phyloP scores from a whole-genome alignment of 2,329 filamentous ascomycete genomes.

The Ascochyta viciae-villosae region DNA sequence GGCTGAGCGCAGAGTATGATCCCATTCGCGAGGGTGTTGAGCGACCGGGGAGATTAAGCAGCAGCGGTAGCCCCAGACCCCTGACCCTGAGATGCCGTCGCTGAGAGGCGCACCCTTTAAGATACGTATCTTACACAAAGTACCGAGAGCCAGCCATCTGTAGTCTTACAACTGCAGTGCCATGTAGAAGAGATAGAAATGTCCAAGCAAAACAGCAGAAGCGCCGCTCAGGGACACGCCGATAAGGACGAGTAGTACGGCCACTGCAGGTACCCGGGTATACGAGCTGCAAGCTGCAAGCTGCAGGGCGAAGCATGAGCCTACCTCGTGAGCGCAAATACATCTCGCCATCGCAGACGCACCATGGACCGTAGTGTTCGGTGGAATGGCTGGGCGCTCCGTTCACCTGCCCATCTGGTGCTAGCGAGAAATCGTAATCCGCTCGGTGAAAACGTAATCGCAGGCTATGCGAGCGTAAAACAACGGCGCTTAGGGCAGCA shows the following conservation, averaged over 20 bases:
- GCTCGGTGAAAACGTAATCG: slow-evolving; percentile 3
- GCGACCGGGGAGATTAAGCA: slow-evolving; percentile 15
- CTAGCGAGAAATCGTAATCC: slow-evolving; percentile 2
- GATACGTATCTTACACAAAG: not conserved
- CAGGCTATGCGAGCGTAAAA: not conserved
- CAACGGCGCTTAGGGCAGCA: slow-evolving; percentile 7
- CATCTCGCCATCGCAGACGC: slow-evolving; percentile 8
- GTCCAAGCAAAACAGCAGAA: not conserved
- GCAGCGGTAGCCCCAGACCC: slow-evolving; percentile 7
- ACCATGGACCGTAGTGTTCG: slow-evolving; percentile 11
- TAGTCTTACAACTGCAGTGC: not conserved
- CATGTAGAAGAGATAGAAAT: not conserved
- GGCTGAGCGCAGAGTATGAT: slow-evolving; percentile 11
- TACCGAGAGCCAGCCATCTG: not conserved
- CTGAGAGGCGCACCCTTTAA: not conserved
- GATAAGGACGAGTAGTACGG: not conserved
- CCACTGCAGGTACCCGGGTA: slow-evolving; percentile 28
- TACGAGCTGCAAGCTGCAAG: slow-evolving; percentile 16
- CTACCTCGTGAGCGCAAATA: slow-evolving; percentile 5
- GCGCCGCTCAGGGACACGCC: not conserved
- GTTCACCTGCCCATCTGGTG: slow-evolving; percentile 25
- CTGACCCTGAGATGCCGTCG: not conserved
- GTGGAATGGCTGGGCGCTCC: slow-evolving; percentile 21
- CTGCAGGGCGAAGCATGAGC: slow-evolving; percentile 14
- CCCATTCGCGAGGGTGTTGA: slow-evolving; percentile 7